Evolutionary conservation across 2,329 filamentous ascomycete genomes (phyloP).

Genomic region (Epichloe gansuensis): DNA sequence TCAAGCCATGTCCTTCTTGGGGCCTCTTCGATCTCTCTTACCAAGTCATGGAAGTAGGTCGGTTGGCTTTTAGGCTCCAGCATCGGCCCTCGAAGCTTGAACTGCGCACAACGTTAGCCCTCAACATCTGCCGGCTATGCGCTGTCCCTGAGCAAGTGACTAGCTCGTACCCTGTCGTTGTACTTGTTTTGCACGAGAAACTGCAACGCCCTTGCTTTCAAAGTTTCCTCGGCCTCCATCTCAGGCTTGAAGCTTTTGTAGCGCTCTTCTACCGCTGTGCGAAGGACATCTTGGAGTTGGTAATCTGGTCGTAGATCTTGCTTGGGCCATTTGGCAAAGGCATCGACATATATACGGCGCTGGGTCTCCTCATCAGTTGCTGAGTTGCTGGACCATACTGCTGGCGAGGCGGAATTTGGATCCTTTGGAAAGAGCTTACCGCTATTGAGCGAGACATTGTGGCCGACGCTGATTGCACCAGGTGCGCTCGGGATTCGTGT

Average conservation of each 20-base stretch:
- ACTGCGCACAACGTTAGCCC: constrained; percentile 14
- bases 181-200: constrained; percentile 49
- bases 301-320: constrained; percentile 50
- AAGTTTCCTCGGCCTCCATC: constrained; percentile 36
- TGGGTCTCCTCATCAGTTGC: constrained; percentile 7
- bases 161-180: constrained; percentile 36
- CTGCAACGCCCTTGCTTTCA: constrained; percentile 47
- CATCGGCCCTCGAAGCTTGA: constrained; percentile 33
- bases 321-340: constrained; percentile 46
- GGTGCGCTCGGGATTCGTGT: background rate
- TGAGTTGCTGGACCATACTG: too few relatives aligned
- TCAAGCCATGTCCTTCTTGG: constrained; percentile 44
- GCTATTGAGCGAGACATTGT: constrained; percentile 23
- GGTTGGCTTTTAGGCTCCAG: constrained; percentile 50
- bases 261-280: constrained; percentile 23
- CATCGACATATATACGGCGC: constrained; percentile 26
- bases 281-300: constrained; percentile 47
- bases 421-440: constrained; percentile 8
- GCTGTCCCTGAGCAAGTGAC: background rate
- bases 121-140: background rate
- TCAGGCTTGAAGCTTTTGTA: constrained; percentile 20
- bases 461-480: background rate
- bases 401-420: too few relatives aligned
- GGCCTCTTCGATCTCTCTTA: constrained; percentile 51
- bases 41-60: constrained; percentile 48